phyloP scores from a whole-genome alignment of 129 eudicot genomes.

The Centella asiatica region DNA sequence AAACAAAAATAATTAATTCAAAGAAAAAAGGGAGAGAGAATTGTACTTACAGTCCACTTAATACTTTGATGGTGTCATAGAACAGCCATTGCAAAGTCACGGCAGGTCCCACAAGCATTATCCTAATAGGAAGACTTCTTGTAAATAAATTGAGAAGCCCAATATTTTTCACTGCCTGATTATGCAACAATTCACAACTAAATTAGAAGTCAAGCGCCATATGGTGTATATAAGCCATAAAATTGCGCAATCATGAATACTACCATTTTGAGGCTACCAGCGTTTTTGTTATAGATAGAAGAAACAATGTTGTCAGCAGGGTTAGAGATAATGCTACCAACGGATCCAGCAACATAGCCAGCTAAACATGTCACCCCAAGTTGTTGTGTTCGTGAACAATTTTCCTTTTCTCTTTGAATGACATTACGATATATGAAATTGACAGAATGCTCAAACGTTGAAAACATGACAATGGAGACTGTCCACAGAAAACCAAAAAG shows the following conservation, averaged over 20 bases:
- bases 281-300: constrained; percentile 35
- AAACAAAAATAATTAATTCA: background rate
- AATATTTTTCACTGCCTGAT: constrained; percentile 48
- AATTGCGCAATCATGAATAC: background rate
- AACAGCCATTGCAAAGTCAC: constrained; percentile 57
- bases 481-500: constrained; percentile 14
- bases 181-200: background rate
- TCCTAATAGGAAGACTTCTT: constrained; percentile 47
- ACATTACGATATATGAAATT: constrained; percentile 33
- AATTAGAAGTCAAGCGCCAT: background rate
- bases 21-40: background rate
- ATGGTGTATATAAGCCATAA: background rate
- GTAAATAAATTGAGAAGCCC: constrained; percentile 39
- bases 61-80: constrained; percentile 47
- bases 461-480: constrained; percentile 57
- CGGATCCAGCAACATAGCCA: constrained; percentile 54
- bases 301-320: constrained; percentile 58
- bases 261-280: constrained; percentile 36
- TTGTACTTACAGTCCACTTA: constrained; percentile 54
- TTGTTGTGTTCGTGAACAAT: constrained; percentile 41
- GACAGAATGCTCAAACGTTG: constrained; percentile 52
- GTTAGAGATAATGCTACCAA: constrained; percentile 48
- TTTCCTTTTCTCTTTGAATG: constrained; percentile 38
- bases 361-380: constrained; percentile 54
- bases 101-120: constrained; percentile 52